Evolutionary conservation across 495 filamentous ascomycete species (phyloP), one percentile per base, ranked within the genome.

Genomic region (Trichodelitschia bisporula): DNA sequence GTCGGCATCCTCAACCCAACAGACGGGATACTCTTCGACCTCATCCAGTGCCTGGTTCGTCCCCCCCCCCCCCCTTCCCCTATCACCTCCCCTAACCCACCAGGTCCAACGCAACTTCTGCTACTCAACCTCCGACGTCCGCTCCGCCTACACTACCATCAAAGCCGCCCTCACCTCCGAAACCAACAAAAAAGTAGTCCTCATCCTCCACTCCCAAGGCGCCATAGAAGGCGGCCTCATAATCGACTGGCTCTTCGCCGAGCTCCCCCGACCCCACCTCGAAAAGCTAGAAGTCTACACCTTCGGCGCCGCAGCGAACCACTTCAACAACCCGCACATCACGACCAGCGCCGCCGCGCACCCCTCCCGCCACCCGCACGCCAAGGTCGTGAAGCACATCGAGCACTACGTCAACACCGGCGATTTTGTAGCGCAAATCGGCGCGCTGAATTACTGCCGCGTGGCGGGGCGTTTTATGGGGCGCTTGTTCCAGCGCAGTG

Each of bases 1-100:
- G 58, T 64, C 0, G 79, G 77, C n/a, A 61, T 89, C n/a, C 79
- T 82, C 37, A 90, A 86, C 41, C 64, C 60, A 26, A 86, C 75
- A 46, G 71, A 49, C 10, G 30, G 34, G 10, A 30, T 36, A n/a
- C 30, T 32, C 6, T 35, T 28, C 8, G 40, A 42, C 30, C 33
- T 42, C 19, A 33, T 42, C 18, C 36, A 42, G 29, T 42, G 40
- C 27, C 14, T 29, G 15, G 26, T 38, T 16, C 10, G 32, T 25
- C 6, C 27, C 41, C 42, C 20, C 53, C 48, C 12, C 39, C 52
- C 12, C 78, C 78, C 2, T 54, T 80, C 26, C 40, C 77, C 11
- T 77, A 77, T 32, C 78, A 89, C 37, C 48, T 83, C 5, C 47
- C 79, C 25, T 66, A 84, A 44, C 82, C 73, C 38, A 48, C 86